phyloP scores from a whole-genome alignment of 192 early-diverging fungal species.

The Mortierella hygrophila region DNA sequence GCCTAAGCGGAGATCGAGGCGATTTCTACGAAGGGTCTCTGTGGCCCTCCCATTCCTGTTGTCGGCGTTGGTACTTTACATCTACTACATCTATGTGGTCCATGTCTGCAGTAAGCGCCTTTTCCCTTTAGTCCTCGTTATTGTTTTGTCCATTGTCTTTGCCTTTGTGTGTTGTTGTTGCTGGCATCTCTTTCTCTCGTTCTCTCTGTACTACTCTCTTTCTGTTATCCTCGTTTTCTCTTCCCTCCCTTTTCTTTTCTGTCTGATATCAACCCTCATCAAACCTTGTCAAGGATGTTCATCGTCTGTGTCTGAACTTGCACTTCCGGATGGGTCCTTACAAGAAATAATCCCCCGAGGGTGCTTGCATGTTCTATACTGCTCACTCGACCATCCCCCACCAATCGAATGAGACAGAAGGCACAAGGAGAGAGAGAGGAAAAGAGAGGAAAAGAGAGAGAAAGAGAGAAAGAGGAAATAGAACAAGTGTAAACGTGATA shows the following conservation, averaged over 20 bases:
- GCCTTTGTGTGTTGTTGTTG: neutral
- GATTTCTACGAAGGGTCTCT: slow-evolving; percentile 7
- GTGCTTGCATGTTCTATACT: neutral
- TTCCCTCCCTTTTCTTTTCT: neutral
- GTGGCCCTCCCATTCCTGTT: slow-evolving; percentile 28
- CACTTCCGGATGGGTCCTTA: neutral
- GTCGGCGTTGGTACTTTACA: slow-evolving; percentile 21
- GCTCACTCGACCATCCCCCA: neutral
- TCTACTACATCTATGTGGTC: slow-evolving; percentile 44
- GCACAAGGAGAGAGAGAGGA: neutral
- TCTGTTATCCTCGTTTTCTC: neutral
- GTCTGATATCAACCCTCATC: neutral
- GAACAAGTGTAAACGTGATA: neutral
- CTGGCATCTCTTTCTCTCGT: neutral
- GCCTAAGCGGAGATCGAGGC: slow-evolving; percentile 3
- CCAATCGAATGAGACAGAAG: neutral
- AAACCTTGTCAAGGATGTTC: neutral
- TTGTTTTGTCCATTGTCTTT: neutral
- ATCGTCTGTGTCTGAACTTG: neutral
- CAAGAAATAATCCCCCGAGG: neutral
- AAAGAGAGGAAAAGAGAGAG: neutral
- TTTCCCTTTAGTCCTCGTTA: neutral
- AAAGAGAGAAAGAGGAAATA: neutral
- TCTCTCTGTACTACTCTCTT: neutral
- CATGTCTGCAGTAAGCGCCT: slow-evolving; percentile 38